phyloP scores from a whole-genome alignment of 345 rosid genomes.

The Psidium guajava region DNA sequence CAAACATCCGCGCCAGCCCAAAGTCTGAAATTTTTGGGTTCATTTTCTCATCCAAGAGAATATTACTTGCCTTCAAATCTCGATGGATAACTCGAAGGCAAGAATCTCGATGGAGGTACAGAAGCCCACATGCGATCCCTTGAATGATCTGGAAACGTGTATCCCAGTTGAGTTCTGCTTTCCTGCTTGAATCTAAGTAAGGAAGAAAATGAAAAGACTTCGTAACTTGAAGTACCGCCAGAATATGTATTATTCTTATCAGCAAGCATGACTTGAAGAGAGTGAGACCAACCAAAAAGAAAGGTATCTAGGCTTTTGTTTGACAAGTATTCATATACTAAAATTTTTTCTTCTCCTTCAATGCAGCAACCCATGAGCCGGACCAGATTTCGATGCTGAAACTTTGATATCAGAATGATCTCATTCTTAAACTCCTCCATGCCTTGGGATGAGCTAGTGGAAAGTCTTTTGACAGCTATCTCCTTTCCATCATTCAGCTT shows the following conservation, averaged over 20 bases:
- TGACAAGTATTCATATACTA: conserved; percentile 27
- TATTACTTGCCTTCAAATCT: conserved; percentile 17
- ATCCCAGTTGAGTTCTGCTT: conserved; percentile 8
- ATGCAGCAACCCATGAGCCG: conserved; percentile 45
- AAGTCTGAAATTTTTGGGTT: conserved; percentile 25
- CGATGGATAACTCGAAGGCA: conserved; percentile 19
- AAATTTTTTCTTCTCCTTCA: conserved; percentile 37
- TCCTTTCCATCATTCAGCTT: conserved; percentile 18
- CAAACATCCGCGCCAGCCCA: conserved; percentile 15
- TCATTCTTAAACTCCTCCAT: conserved; percentile 44
- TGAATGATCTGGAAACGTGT: conserved; percentile 10
- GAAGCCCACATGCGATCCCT: conserved; percentile 16
- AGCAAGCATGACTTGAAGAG: not conserved
- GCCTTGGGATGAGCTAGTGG: conserved; percentile 47
- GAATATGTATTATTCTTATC: not conserved
- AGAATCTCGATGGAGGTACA: conserved; percentile 21
- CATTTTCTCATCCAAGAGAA: conserved; percentile 16
- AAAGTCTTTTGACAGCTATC: conserved; percentile 53
- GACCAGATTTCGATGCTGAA: conserved; percentile 54
- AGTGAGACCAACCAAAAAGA: conserved; percentile 3
- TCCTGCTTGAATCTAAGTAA: conserved; percentile 9
- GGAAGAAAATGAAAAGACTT: not conserved
- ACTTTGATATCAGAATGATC: conserved; percentile 33
- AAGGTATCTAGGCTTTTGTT: not conserved
- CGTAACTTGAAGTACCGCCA: not conserved